Conservation (phyloP, 2,329 filamentous ascomycete genomes). For the Colletotrichum simmondsii region DNA sequence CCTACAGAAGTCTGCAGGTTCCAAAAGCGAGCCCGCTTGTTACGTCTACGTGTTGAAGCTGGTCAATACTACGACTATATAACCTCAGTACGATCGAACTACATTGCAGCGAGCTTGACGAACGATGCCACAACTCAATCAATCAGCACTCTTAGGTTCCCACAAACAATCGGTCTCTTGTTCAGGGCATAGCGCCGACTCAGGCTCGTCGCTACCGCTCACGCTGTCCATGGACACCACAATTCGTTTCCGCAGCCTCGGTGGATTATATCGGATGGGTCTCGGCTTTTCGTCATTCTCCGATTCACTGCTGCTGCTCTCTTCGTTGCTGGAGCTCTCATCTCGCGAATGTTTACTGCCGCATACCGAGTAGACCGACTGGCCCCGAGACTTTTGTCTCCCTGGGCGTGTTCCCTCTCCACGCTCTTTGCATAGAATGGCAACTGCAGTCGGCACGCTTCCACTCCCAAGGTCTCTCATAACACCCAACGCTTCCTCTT, state of each 20-base stretch:
- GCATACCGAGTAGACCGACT: neutral
- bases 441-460: conserved; percentile 17
- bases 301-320: neutral
- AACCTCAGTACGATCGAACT: neutral
- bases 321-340: neutral
- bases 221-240: neutral
- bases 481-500: conserved; percentile 15
- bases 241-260: neutral
- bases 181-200: neutral
- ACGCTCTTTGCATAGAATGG: conserved; percentile 1
- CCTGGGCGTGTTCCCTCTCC: neutral
- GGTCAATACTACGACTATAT: neutral
- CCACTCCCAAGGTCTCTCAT: neutral
- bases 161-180: neutral
- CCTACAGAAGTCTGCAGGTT: neutral
- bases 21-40: neutral
- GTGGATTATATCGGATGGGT: neutral
- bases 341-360: neutral
- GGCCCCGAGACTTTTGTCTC: neutral
- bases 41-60: neutral
- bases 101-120: neutral
- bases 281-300: neutral
- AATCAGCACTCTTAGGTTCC: neutral
- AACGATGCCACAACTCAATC: neutral
- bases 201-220: neutral